phyloP scores from a whole-genome alignment of 2,329 filamentous ascomycete genomes.

The Claviceps cyperi region DNA sequence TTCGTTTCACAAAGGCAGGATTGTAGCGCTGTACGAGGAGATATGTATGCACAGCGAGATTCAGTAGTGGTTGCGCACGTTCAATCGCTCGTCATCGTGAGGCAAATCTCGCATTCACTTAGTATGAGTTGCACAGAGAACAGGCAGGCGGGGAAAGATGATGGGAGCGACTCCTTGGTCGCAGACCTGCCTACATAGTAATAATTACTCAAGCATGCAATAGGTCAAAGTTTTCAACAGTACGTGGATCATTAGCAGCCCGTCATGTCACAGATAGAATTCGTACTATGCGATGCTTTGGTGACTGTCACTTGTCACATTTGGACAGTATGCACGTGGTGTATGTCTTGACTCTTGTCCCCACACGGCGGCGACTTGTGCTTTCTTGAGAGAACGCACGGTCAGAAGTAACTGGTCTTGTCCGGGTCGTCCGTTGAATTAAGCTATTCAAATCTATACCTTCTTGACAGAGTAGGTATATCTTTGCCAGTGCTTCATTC shows the following conservation, averaged over 20 bases:
- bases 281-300: neutral
- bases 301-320: neutral
- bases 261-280: neutral
- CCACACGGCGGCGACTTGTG: neutral
- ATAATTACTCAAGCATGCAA: conserved; percentile 1
- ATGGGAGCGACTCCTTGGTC: neutral
- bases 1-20: neutral
- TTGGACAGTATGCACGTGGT: neutral
- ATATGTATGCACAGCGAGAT: neutral
- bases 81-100: neutral
- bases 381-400: neutral
- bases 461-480: too few relatives aligned
- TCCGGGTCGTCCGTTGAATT: too few relatives aligned
- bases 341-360: neutral
- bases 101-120: conserved; percentile 1
- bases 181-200: neutral
- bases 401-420: neutral
- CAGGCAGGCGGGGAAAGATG: neutral
- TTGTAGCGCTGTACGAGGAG: neutral
- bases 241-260: neutral
- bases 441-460: too few relatives aligned
- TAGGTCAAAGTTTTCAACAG: neutral
- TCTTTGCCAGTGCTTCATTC: too few relatives aligned
- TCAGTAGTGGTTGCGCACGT: neutral
- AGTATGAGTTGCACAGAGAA: conserved; percentile 1